phyloP scores from a whole-genome alignment of 768 basidiomycete species.

The Cytidiella melzeri region DNA sequence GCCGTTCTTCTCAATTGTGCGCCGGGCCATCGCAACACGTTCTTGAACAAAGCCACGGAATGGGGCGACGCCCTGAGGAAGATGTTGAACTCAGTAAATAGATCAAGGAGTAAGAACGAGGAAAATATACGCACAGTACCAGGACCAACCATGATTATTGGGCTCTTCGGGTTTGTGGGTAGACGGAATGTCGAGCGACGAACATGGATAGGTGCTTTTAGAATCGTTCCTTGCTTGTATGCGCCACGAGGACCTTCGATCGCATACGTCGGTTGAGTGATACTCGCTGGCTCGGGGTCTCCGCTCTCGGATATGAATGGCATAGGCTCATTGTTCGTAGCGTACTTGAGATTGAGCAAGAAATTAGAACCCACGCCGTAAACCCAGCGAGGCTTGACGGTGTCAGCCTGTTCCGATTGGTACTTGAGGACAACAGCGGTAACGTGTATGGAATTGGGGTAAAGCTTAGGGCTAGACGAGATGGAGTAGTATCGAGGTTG shows the following conservation, averaged over 20 bases:
- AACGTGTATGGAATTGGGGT: slow-evolving; percentile 87
- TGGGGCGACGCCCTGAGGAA: slow-evolving; percentile 85
- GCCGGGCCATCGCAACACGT: slow-evolving; percentile 91
- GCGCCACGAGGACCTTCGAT: slow-evolving; percentile 89
- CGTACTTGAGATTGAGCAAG: slow-evolving; percentile 85
- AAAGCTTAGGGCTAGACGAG: slow-evolving; percentile 91
- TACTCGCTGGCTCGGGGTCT: slow-evolving; percentile 31
- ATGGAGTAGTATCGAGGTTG: slow-evolving; percentile 99
- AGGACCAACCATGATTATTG: slow-evolving; percentile 98
- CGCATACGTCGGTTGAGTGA: slow-evolving; percentile 62
- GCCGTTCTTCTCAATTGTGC: slow-evolving; percentile 93
- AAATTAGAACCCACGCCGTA: slow-evolving; percentile 95
- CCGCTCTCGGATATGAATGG: slow-evolving; percentile 33
- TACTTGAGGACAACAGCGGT: slow-evolving; percentile 96
- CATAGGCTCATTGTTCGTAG: slow-evolving; percentile 52
- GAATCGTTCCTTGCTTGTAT: slow-evolving; percentile 64
- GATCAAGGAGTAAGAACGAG: not conserved
- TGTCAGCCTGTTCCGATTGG: slow-evolving; percentile 52
- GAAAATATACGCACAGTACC: slow-evolving; percentile 72
- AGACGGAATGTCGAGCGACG: slow-evolving; percentile 94
- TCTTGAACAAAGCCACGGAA: slow-evolving; percentile 99
- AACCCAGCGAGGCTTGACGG: slow-evolving; percentile 57
- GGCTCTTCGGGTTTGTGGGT: slow-evolving; percentile 96
- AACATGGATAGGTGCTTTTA: slow-evolving; percentile 90
- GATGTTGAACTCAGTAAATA: slow-evolving; percentile 10